phyloP scores from a whole-genome alignment of 169 alveolate genomes.

The Eimeria zaria region DNA sequence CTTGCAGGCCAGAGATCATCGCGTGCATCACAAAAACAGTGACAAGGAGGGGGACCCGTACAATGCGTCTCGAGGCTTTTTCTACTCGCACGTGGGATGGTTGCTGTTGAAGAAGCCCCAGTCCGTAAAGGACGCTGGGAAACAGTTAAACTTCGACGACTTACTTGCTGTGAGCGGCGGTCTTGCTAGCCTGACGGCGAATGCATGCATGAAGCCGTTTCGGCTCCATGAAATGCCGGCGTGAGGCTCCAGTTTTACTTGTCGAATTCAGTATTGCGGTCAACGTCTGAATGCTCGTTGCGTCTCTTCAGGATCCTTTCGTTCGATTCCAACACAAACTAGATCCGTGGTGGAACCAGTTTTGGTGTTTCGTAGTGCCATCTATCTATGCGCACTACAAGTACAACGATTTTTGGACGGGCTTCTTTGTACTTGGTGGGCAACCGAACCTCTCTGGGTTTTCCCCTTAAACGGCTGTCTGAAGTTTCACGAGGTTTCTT shows the following conservation, averaged over 20 bases:
- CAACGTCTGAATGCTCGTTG: background rate
- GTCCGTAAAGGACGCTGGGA: slow-evolving; percentile 80
- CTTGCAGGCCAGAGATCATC: slow-evolving; percentile 88
- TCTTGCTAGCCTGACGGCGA: background rate
- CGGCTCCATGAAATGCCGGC: background rate
- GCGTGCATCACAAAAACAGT: slow-evolving; percentile 92
- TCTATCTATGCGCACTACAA: slow-evolving; percentile 88
- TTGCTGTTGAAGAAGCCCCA: slow-evolving; percentile 88
- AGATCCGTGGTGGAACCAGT: slow-evolving; percentile 92
- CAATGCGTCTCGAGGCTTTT: slow-evolving; percentile 91
- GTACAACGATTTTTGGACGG: slow-evolving; percentile 90
- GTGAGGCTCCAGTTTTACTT: background rate
- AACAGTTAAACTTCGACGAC: slow-evolving; percentile 82
- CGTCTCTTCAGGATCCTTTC: slow-evolving; percentile 76
- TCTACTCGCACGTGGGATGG: slow-evolving; percentile 94
- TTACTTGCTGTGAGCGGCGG: slow-evolving; percentile 73
- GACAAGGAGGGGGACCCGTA: slow-evolving; percentile 94
- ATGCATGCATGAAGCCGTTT: background rate
- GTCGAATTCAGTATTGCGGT: background rate
- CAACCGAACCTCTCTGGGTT: background rate
- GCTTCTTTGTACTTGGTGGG: slow-evolving; percentile 88
- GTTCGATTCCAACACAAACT: slow-evolving; percentile 81
- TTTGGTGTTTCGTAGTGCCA: slow-evolving; percentile 91
- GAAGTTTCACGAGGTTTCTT: background rate
- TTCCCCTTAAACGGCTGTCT: background rate